phyloP scores from a whole-genome alignment of 768 basidiomycete genomes.

The Strobilomyces confusus region DNA sequence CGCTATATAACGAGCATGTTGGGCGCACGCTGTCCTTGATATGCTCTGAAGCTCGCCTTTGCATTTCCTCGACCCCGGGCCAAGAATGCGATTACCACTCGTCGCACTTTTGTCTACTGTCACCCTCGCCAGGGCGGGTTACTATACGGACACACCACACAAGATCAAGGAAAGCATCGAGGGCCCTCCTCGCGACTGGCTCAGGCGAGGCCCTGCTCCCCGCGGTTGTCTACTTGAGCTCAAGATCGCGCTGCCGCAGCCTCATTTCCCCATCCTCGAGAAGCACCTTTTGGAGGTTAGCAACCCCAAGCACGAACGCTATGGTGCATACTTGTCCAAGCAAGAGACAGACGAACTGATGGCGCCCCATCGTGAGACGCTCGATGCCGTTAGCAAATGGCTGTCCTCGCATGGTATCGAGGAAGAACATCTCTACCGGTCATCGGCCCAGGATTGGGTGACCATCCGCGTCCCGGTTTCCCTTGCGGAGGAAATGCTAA shows the following conservation, averaged over 20 bases:
- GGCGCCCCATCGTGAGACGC: conserved; percentile 50
- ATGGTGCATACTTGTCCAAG: conserved; percentile 57
- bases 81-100: no score
- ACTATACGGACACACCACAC: no score
- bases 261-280: conserved; percentile 47
- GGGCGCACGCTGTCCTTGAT: no score
- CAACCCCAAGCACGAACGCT: conserved; percentile 50
- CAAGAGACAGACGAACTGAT: conserved; percentile 61
- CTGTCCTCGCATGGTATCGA: conserved; percentile 50
- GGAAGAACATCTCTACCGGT: conserved; percentile 45
- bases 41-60: no score
- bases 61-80: no score
- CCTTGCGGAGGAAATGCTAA: conserved; percentile 66
- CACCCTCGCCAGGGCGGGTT: no score
- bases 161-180: conserved; percentile 42
- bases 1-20: no score
- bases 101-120: no score
- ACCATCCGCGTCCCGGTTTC: conserved; percentile 53
- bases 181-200: conserved; percentile 48
- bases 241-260: conserved; percentile 55
- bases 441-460: conserved; percentile 70
- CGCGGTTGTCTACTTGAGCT: conserved; percentile 46
- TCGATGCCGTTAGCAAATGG: conserved; percentile 59
- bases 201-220: conserved; percentile 39
- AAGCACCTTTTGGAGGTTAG: conserved; percentile 55